Base-by-base conservation (phyloP, 176 grass and related monocot genomes). In the Secale cereale region DNA sequence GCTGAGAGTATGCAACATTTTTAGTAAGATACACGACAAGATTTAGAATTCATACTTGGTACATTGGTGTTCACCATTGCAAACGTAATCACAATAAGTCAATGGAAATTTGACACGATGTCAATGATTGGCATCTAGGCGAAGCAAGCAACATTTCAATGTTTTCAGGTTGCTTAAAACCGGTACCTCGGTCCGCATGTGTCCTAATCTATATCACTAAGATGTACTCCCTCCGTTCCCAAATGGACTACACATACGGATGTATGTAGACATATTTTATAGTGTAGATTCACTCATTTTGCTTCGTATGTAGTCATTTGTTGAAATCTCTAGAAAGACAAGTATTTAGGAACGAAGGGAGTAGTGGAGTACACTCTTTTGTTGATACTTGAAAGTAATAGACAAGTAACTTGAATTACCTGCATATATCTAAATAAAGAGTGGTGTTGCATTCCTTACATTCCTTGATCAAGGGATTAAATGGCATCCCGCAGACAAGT, bases 401-500 rank as follows among this genome's bases (percentile, higher is more conserved):
- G 17, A 74, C 11, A 72, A 35, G 28, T 39, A 74, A 82, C 26
- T 35, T 41, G 79, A 64, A 78, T 57, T 27, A 27, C 10, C 35
- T 19, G 10, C 12, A 23, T 25, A 37, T 78, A 41, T 41, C 50
- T 15, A 73, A 56, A 59, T 87, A 45, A 29, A 48, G 5, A 4
- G 22, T 5, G 29, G 5, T 56, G 23, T 16, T 73, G 54, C 70
- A 79, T 32, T 83, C 59, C 88, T 94, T 88, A 98, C 95, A 82
- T 91, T 85, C 88, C 89, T 91, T 94, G 77, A 36, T 88, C 70
- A 3, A 98, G 93, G 64, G 91, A 93, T 68, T 95, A 87, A 80
- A 98, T 94, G 78, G 83, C 85, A 66, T 98, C 96, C 85, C 94
- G 96, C 28, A 98, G 82, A 83, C 93, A 98, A 86, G 91, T 95